Evolutionary conservation across 495 filamentous ascomycete species (phyloP), one percentile per base, ranked within the genome.

Genomic region (Amphirosellinia nigrospora): DNA sequence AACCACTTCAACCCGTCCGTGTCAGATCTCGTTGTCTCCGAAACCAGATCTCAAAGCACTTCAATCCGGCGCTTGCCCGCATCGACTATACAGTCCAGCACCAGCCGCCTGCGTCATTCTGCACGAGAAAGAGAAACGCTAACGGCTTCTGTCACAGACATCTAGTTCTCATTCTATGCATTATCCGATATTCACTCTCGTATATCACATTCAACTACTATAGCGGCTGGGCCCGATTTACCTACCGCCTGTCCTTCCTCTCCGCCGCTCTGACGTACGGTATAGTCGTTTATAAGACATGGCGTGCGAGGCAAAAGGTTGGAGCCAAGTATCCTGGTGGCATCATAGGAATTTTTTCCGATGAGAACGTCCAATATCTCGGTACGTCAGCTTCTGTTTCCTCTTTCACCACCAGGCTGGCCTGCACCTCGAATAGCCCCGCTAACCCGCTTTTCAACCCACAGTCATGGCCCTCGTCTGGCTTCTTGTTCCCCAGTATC

Each of bases 201-300:
- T 94, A 93, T 82, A 81, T 97, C 70, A 89, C 90, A 75, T 91
- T 98, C 85, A 94, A 93, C 82, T 92, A 85, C 77, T 90, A 90
- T 77, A 89, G 89, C 21, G 79, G 86, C 68, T 86, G 88, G 84
- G 94, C 95, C 36, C 84, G 86, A 64, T 88, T 96, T 78, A 89
- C 90, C 69, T 99, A 99, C 80, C 94, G 96, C 72, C 85, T 91
- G 41, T 92, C 94, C 48, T 99, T 98, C 79, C 65, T 97, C 66
- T 89, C 93, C 9, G 96, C 96, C 0, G 93, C 94, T 15, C 88
- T 88, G 34, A 98, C 96, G 3, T 99, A 99, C 81, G 96, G 96
- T 71, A 98, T 99, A 70, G 96, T 99, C 23, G 96, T 98, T n/a
- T 98, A 97, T 87, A 99, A 99, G 87, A 93, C 93, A 62, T 94